These are phyloP conservation scores for Adansonia rubrostipa DNA, from an alignment of 441 rosid species.

Conservation along the genomic window DNA sequence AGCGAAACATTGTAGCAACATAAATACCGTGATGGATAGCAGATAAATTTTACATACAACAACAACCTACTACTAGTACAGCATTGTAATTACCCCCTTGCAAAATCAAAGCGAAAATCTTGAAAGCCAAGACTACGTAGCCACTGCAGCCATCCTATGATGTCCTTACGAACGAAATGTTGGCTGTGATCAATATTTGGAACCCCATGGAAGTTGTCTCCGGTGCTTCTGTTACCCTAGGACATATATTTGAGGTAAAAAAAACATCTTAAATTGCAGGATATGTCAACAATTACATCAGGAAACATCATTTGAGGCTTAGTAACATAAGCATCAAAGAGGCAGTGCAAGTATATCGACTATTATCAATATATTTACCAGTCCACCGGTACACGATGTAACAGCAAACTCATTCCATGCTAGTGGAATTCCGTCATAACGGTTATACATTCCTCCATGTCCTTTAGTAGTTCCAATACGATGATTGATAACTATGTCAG, in stretches of 20 bases:
- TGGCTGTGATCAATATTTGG: slow-evolving; percentile 94
- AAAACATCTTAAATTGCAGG: slow-evolving; percentile 10
- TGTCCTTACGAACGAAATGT: slow-evolving; percentile 83
- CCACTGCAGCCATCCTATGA: slow-evolving; percentile 79
- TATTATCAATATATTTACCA: slow-evolving; percentile 41
- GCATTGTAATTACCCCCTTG: slow-evolving; percentile 63
- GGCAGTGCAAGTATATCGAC: background rate
- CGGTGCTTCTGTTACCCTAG: slow-evolving; percentile 83
- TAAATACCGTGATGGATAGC: slow-evolving; percentile 19
- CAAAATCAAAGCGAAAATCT: slow-evolving; percentile 94
- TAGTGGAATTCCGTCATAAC: slow-evolving; percentile 82
- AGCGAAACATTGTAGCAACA: slow-evolving; percentile 26
- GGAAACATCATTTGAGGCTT: background rate
- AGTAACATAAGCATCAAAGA: slow-evolving; percentile 11
- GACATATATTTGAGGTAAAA: slow-evolving; percentile 26
- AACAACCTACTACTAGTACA: background rate
- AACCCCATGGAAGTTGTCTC: slow-evolving; percentile 85
- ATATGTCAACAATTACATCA: background rate
- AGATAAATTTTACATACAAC: slow-evolving; percentile 14
- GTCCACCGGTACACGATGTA: slow-evolving; percentile 90
- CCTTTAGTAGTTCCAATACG: slow-evolving; percentile 85
- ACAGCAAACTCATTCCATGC: slow-evolving; percentile 90
- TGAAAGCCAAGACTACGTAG: slow-evolving; percentile 73
- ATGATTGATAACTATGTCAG: slow-evolving; percentile 94
- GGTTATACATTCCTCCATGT: slow-evolving; percentile 84